Conservation (phyloP, 1,284 basidiomycete genomes). For the Ustilago loliicola region DNA sequence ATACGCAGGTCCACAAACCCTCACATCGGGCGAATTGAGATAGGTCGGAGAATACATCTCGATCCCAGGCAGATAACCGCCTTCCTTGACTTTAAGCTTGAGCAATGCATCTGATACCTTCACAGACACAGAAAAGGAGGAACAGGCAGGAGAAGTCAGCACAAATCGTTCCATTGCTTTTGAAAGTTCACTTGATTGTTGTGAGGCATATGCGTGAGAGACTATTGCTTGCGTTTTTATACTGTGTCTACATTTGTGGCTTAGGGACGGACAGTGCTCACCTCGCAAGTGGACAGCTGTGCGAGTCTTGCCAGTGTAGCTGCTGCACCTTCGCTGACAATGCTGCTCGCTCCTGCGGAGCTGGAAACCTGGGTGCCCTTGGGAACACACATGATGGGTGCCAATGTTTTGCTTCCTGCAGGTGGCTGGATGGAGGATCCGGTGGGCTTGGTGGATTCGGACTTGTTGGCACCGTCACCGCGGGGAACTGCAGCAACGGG, state of each 20-base stretch:
- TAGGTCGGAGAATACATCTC: slow-evolving; percentile 74
- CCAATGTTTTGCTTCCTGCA: slow-evolving; percentile 42
- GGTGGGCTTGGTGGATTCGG: slow-evolving; percentile 24
- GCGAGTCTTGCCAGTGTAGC: slow-evolving; percentile 39
- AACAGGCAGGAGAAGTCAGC: slow-evolving; percentile 7
- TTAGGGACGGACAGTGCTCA: slow-evolving; percentile 46
- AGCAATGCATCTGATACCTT: slow-evolving; percentile 90
- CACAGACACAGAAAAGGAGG: not conserved
- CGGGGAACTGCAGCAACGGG: slow-evolving; percentile 35
- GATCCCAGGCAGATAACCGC: slow-evolving; percentile 87
- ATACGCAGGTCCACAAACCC: slow-evolving; percentile 81
- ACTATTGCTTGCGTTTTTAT: slow-evolving; percentile 15
- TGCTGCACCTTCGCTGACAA: slow-evolving; percentile 12
- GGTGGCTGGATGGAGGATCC: slow-evolving; percentile 32
- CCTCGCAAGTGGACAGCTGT: slow-evolving; percentile 55
- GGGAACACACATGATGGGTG: slow-evolving; percentile 52
- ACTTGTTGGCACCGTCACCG: slow-evolving; percentile 26
- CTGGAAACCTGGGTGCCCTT: slow-evolving; percentile 35
- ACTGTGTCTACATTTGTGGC: not conserved
- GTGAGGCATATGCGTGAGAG: not conserved
- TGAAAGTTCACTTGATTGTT: not conserved
- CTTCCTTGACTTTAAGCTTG: slow-evolving; percentile 81
- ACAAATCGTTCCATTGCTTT: not conserved
- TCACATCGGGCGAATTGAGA: slow-evolving; percentile 24
- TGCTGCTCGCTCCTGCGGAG: not conserved